Evolutionary conservation across 78 protist genomes (phyloP), one percentile per base, ranked within the genome.

Genomic region (Diacronema lutheri): DNA sequence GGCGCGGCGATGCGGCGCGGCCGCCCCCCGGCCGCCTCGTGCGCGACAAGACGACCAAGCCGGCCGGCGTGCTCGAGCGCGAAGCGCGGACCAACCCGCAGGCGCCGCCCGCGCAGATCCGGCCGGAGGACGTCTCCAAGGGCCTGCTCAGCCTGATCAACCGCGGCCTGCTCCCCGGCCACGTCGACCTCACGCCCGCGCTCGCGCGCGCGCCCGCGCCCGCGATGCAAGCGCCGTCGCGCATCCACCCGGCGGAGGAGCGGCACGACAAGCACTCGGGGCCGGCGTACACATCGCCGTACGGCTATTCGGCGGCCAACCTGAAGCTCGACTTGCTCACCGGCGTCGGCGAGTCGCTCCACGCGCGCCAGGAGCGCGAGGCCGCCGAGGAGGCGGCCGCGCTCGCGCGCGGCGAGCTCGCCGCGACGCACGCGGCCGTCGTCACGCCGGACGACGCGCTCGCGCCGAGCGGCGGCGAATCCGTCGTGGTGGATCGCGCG

Each of bases 171-270:
- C 21, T 68, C 16, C 76, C 76, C 9, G 40, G 40, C 20, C 46
- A 68, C 37, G 76, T 38, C 31, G 76, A 68, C 46, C 46, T 68
- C 12, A 68, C 76, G 46, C 76, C 76, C 9, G 76, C 76, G 14
- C 21, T 68, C 26, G 76, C 25, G 31, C 76, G 76, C n/a, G 35
- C 0, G 55, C 76, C 76, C 9, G 76, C 76, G 25, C 76, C 76
- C 5, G 31, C 37, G 37, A 38, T 11, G n/a, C 76, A 68, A 12
- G 46, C 76, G 41, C 76, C 76, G 10, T 4, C 76, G 14, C 46
- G 50, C 16, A 21, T 68, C 33, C 76, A 68, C 29, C 1, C 6
- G 19, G 19, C 23, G 10, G 4, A 11, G 19, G 26, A 13, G n/a
- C 46, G 38, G 76, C 38, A 38, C 19, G 46, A 3, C 21, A 10